Base-by-base conservation (phyloP, 176 grass and related monocot species). In the Raddia guianensis region DNA sequence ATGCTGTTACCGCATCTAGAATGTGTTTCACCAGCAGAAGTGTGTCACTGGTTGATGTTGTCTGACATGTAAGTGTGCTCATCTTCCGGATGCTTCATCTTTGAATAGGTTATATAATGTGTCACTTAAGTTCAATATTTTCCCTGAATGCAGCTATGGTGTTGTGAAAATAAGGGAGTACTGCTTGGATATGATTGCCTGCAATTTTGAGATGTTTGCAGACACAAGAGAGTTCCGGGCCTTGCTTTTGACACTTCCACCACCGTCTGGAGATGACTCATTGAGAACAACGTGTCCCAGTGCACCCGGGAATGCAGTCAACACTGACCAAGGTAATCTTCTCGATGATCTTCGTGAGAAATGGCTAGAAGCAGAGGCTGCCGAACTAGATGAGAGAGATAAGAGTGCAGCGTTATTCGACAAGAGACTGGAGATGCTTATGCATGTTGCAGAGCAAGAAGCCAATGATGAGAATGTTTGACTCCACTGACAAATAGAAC, bases 311-410 rank as follows among this genome's bases (percentile, higher is more conserved):
- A 79, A 84, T 43, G 85, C 67, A 34, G 81, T 86, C 12, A 87
- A 83, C 62, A 60, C 47, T 20, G 90, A 86, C 52, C 86, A 98
- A 83, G 88, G 81, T n/a, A 98, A 98, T 69, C 73, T 98, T 88
- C 92, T 98, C 47, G 92, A 98, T 71, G 95, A 98, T 85, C 84
- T 98, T 75, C 81, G 88, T 3, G 92, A 98, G 71, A 98, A 98
- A 82, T 98, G 92, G 95, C 82, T 95, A 33, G 90, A 93, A 80
- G 90, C 86, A 46, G 88, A 93, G 63, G 95, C 74, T 12, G 86
- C 86, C 43, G 92, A 95, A 67, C 86, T 95, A 3, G 86, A 95
- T 9, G 62, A 93, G 82, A 93, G 92, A 85, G 95, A 98, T 88
- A 90, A 95, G 78, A 95, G 95, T 51, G 95, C 95, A n/a, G 79